Base-by-base conservation (phyloP, 306 rosid species). In the Vicia faba region DNA sequence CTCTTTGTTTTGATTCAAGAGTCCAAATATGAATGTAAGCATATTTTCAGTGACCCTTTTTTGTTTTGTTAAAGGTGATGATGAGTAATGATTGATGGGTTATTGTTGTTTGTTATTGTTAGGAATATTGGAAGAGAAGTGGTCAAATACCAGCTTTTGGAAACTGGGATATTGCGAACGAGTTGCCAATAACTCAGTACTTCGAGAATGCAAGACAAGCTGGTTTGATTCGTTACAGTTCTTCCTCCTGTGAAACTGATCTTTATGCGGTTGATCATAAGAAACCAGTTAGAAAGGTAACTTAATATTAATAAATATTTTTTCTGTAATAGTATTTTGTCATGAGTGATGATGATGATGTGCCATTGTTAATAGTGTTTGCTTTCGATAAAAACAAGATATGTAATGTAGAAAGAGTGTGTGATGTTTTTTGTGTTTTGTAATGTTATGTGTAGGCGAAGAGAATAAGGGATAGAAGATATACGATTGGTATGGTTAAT, bases 101-200 rank as follows among this genome's bases (percentile, higher is more conserved):
- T 5, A 25, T 12, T 31, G 4, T 33, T 16, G 5, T 49, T 8
- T 19, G 4, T 3, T 15, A 0, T 48, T 48, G 5, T 19, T 15
- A 80, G 87, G 87, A 87, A 64, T 7, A 7, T 33, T 83, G 51
- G 35, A 89, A 71, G 77, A 85, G 86, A 69, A 89, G 96, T 12
- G 91, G 89, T 1, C 96, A 93, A 50, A 83, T 93, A 58, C 97
- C 98, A 12, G 90, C 91, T 50, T 93, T 93, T 53, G 97, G 98
- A 8, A 84, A 93, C 83, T 93, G 98, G 98, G 98, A 93, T 40
- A 79, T 77, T 45, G 84, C 96, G 0, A 88, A 86, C 43, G 86
- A 93, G 53, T 49, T 89, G 26, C 97, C 98, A 50, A 93, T 93
- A 61, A 93, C 97, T 60, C 98, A 93, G 81, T 93, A 93, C 69